Evolutionary conservation across 495 filamentous ascomycete species (phyloP), one percentile per base, ranked within the genome.

Genomic region (Aspergillus bertholletiae): DNA sequence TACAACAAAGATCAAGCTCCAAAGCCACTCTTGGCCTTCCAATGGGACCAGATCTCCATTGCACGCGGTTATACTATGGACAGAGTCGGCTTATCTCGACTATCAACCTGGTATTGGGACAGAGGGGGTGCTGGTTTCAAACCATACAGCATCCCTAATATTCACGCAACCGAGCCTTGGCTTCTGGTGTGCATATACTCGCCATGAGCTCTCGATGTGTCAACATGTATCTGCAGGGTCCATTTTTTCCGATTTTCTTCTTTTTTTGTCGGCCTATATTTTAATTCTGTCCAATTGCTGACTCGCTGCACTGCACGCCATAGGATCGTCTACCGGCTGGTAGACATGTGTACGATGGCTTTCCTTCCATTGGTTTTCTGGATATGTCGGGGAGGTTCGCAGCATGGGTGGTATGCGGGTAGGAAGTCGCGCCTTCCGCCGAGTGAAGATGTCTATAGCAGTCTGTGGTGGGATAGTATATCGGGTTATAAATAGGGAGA

Each of bases 121-220:
- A 32, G 9, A 2, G 30, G 3, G 8, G 7, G 13, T 11, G 7
- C 8, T 7, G 13, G 3, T 32, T 32, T 11, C 27, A 28, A 32
- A 12, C 13, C 30, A 32, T 32, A 17, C 34, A 17, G 7, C 7
- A 17, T 6, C 37, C 17, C 37, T 13, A 43, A 2, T 4, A 5
- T 7, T 5, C 17, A 12, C 28, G 46, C 20, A 54, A 46, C 22
- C 51, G 43, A 54, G 28, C 1, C 51, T 54, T 47, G 51, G 51
- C 51, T 46, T 40, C 27, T 40, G 7, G 13, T 40, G 6, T 46
- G 11, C 27, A 46, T 2, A 41, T n/a, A 0, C 37, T 8, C 7
- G 2, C 24, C 3, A 27, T 7, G 21, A 46, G n/a, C 27, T 12
- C 45, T 47, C 26, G 2, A 2, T 35, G 28, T 22, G 9, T 9